Conservation (phyloP, 306 rosid genomes). For the Vicia faba region DNA sequence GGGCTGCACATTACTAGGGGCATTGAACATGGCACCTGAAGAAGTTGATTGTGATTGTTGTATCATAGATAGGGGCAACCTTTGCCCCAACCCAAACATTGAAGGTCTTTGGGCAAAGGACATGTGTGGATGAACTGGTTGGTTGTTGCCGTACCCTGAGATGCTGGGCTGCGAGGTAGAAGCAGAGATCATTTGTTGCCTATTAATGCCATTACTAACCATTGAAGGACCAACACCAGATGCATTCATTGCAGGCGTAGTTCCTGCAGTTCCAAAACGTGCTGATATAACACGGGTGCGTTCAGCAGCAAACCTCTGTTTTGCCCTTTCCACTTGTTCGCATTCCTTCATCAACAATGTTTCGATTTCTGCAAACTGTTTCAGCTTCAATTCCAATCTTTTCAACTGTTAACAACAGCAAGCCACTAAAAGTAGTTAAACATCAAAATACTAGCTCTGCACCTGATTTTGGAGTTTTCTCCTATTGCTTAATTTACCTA, state of each 20-base stretch:
- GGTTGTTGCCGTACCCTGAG: conserved; percentile 74
- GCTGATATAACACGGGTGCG: conserved; percentile 71
- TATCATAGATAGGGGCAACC: conserved; percentile 80
- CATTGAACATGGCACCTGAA: conserved; percentile 70
- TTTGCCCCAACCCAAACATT: conserved; percentile 82
- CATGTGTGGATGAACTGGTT: conserved; percentile 79
- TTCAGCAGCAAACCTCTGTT: conserved; percentile 82
- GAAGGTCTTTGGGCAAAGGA: conserved; percentile 78
- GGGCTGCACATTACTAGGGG: conserved; percentile 66
- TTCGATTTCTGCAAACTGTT: conserved; percentile 99
- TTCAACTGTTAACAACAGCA: conserved; percentile 67
- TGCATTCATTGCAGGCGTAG: conserved; percentile 49
- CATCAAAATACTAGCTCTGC: conserved; percentile 24
- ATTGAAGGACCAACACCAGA: conserved; percentile 73
- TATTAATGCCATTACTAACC: conserved; percentile 61
- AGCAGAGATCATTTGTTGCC: conserved; percentile 77
- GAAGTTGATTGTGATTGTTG: conserved; percentile 70
- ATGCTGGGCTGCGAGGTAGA: conserved; percentile 85
- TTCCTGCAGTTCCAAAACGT: conserved; percentile 71
- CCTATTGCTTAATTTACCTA: conserved; percentile 30
- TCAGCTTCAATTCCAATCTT: conserved; percentile 94
- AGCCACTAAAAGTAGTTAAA: conserved; percentile 38
- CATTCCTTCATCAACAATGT: conserved; percentile 96
- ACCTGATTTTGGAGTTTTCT: conserved; percentile 33
- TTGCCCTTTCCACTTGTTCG: conserved; percentile 87